Base-by-base conservation (phyloP, 176 grass and related monocot genomes). In the Eragrostis curvula region DNA sequence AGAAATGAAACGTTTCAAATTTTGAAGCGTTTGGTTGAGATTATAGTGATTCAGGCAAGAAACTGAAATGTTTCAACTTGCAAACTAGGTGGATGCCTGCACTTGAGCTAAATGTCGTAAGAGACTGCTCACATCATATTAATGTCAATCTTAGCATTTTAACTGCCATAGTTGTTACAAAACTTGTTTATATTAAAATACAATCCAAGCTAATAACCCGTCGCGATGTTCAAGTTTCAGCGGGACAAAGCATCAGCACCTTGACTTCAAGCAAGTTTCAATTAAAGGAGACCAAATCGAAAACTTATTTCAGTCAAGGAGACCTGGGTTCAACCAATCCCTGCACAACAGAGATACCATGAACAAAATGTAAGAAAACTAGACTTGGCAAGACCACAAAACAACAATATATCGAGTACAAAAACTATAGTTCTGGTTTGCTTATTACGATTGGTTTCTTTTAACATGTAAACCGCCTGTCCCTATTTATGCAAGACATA, bases 291-390 rank as follows among this genome's bases (percentile, higher is more conserved):
- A 44, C 29, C 23, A 71, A 79, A 88, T 79, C 78, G 10, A 29
- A 40, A 20, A 89, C 55, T 36, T 29, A 32, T 61, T 84, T 88
- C 85, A 99, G 70, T 89, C 77, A 88, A 99, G 89, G 14, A 99
- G 80, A 60, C 78, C 67, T 48, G 73, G 79, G 81, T 99, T 99
- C 85, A 93, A 76, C 93, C 96, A 99, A 79, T 99, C 93, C 85
- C 96, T 99, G 90, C 25, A 89, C 91, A 82, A 82, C 5, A 29
- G 4, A 74, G 13, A 70, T 6, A 46, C 18, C 40, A 43, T 48
- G 23, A 0, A 51, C 65, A 90, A 73, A 45, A 81, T 28, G 23
- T 88, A 55, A 79, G 45, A 11, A 70, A 65, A 58, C 52, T 13
- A 43, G 73, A 67, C 8, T 21, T 9, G 53, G 56, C 17, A 74